Evolutionary conservation across 805 yeast species (phyloP).

Genomic region (Suhomyces sp.): DNA sequence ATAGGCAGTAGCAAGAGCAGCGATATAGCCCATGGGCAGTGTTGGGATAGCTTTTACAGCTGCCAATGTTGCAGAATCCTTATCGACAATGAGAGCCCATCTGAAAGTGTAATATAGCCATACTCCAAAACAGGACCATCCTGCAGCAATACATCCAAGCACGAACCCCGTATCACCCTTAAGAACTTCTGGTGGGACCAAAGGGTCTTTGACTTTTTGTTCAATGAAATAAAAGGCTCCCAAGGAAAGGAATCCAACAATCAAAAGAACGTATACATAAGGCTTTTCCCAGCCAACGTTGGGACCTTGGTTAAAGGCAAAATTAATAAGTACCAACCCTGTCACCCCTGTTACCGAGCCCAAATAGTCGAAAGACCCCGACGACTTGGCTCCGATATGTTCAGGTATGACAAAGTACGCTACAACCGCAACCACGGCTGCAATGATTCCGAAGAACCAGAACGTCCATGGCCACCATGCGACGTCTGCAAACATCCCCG

Average conservation of each 20-base stretch:
- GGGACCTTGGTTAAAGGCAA: constrained; percentile 23
- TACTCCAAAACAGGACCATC: constrained; percentile 21
- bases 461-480: constrained; percentile 40
- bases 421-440: constrained; percentile 14
- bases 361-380: constrained; percentile 24
- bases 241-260: constrained; percentile 14
- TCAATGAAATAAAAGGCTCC: constrained; percentile 11
- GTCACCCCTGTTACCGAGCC: constrained; percentile 20
- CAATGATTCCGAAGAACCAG: constrained; percentile 27
- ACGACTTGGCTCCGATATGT: constrained; percentile 19
- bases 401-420: constrained; percentile 28
- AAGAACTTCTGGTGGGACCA: constrained; percentile 13
- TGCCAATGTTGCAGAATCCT: constrained; percentile 9
- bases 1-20: constrained; percentile 12
- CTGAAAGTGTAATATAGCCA: constrained; percentile 17
- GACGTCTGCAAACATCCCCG: constrained; percentile 22
- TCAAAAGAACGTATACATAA: constrained; percentile 18
- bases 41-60: constrained; percentile 22
- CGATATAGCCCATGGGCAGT: constrained; percentile 12
- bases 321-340: constrained; percentile 18
- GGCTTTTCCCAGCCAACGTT: constrained; percentile 19
- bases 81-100: constrained; percentile 15
- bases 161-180: constrained; percentile 17
- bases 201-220: constrained; percentile 12
- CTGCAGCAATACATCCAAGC: constrained; percentile 18